Evolutionary conservation across 2,329 filamentous ascomycete species (phyloP).

Genomic region (Colletotrichum scovillei): DNA sequence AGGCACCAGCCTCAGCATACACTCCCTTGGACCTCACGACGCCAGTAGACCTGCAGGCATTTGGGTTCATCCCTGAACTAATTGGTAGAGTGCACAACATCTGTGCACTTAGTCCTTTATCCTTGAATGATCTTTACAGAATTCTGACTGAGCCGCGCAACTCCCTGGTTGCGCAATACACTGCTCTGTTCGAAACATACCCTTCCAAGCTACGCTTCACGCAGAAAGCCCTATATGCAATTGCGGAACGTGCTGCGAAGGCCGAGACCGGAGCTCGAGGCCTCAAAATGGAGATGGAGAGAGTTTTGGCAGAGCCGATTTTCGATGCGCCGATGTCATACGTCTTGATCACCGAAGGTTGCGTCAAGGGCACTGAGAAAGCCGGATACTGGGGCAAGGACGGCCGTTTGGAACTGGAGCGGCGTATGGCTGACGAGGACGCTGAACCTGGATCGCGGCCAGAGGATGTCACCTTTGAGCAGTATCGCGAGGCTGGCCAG

Average conservation of each 20-base stretch:
- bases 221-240: constrained; percentile 79
- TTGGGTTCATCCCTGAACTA: constrained; percentile 94
- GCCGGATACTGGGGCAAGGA: constrained; percentile 76
- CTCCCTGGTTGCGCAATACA: constrained; percentile 88
- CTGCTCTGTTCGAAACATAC: constrained; percentile 82
- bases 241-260: constrained; percentile 75
- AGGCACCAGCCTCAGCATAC: constrained; percentile 51
- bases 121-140: constrained; percentile 75
- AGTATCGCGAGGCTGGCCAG: constrained; percentile 58
- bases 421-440: constrained; percentile 74
- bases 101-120: constrained; percentile 84
- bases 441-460: constrained; percentile 36
- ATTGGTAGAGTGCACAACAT: constrained; percentile 95
- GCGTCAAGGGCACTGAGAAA: constrained; percentile 72
- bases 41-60: constrained; percentile 81
- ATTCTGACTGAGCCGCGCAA: constrained; percentile 95
- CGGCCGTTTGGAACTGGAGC: constrained; percentile 75
- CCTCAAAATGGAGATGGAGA: constrained; percentile 84
- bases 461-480: constrained; percentile 49
- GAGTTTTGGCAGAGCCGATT: constrained; percentile 82
- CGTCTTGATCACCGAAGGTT: constrained; percentile 78
- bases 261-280: constrained; percentile 81
- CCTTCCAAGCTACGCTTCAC: constrained; percentile 89
- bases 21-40: constrained; percentile 78
- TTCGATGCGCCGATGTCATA: constrained; percentile 83